A percentile compares a stretch with the other conserved stretches of the same genome.
phyloP scores from a whole-genome alignment of 805 yeast species.

The Kodamaea neixiangensis region DNA sequence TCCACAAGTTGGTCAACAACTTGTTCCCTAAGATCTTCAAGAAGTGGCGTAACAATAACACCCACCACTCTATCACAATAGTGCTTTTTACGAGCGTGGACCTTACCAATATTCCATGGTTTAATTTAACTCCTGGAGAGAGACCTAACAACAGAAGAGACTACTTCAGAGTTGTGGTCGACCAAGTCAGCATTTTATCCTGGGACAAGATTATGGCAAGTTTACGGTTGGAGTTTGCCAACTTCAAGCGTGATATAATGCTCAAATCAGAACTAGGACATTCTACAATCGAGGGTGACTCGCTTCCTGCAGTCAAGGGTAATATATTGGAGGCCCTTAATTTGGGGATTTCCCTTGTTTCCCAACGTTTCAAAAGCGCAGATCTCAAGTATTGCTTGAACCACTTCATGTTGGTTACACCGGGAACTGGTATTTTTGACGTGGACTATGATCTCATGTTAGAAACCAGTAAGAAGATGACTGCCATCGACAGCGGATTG shows the following conservation, averaged over 20 bases:
- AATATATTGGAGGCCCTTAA: slow-evolving; percentile 86
- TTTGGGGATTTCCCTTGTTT: slow-evolving; percentile 73
- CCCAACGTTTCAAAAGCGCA: slow-evolving; percentile 77
- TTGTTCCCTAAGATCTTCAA: slow-evolving; percentile 86
- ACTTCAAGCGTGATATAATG: slow-evolving; percentile 73
- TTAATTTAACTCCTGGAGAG: slow-evolving; percentile 68
- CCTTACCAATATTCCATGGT: slow-evolving; percentile 51
- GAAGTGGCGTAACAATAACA: slow-evolving; percentile 81
- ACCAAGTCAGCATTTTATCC: slow-evolving; percentile 82
- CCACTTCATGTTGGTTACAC: slow-evolving; percentile 85
- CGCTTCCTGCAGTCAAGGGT: slow-evolving; percentile 87
- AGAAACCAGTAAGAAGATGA: slow-evolving; percentile 72
- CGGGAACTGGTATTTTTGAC: slow-evolving; percentile 93
- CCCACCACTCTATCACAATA: slow-evolving; percentile 90
- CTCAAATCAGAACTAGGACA: slow-evolving; percentile 34
- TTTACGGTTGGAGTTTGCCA: slow-evolving; percentile 79
- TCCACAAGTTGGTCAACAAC: slow-evolving; percentile 90
- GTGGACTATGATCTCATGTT: slow-evolving; percentile 79
- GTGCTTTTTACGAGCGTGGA: slow-evolving; percentile 86
- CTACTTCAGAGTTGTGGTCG: slow-evolving; percentile 91
- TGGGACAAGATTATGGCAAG: slow-evolving; percentile 94
- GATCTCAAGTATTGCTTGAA: slow-evolving; percentile 88
- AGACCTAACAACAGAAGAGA: slow-evolving; percentile 67
- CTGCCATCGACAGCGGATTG: slow-evolving; percentile 79
- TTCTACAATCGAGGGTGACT: slow-evolving; percentile 32